Evolutionary conservation across 352 stramenopile genomes (phyloP).

Genomic region (Phytopythium aichiense): DNA sequence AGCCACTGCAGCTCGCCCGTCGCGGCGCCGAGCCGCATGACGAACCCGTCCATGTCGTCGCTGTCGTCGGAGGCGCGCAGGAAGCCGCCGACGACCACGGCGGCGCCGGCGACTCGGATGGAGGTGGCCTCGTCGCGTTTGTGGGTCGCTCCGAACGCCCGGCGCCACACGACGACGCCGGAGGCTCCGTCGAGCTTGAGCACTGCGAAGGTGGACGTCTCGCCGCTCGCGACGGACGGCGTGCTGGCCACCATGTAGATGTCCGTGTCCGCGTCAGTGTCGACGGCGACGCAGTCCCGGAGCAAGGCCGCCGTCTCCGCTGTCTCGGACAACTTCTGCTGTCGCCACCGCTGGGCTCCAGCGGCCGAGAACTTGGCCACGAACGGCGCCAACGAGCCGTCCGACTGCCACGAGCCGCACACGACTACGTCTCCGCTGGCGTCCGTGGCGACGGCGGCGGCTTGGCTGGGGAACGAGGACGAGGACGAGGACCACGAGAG

Average conservation of each 20-base stretch:
- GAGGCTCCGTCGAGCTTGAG: conserved; percentile 2
- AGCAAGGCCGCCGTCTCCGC: background rate
- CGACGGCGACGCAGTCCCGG: background rate
- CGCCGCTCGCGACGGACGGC: background rate
- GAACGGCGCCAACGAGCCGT: background rate
- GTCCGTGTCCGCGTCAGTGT: background rate
- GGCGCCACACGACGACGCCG: conserved; percentile 6
- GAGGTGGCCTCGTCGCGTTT: conserved; percentile 2
- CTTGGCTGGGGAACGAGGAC: background rate
- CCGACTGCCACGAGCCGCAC: background rate
- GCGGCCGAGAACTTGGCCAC: background rate
- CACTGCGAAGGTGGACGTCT: background rate
- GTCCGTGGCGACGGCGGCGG: background rate
- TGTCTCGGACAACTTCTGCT: background rate
- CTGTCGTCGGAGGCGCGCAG: background rate
- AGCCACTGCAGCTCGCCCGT: conserved; percentile 11
- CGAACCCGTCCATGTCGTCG: conserved; percentile 11
- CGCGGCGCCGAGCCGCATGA: conserved; percentile 10
- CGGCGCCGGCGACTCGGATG: background rate
- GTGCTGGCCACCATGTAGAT: background rate
- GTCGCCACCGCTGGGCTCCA: background rate
- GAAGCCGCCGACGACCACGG: conserved; percentile 6
- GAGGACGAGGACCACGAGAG: conserved; percentile 5
- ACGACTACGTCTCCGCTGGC: background rate
- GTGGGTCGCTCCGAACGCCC: background rate